A percentile compares a stretch with the other conserved stretches of the same genome.
phyloP scores from a whole-genome alignment of 176 grass and related monocot genomes.

The Saccharum spontaneum region DNA sequence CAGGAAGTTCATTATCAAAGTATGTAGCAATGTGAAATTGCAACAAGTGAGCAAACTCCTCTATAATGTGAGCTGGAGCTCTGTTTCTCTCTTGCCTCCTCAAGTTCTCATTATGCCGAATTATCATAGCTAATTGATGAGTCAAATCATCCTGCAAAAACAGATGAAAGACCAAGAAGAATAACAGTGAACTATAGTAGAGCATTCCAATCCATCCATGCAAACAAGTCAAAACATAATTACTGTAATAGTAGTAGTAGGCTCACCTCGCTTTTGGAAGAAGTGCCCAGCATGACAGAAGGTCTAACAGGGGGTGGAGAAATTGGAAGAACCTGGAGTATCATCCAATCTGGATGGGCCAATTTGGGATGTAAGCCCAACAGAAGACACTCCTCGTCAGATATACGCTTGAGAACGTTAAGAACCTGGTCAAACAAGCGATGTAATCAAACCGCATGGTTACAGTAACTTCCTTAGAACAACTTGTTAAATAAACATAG shows the following conservation, averaged over 20 bases:
- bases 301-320: slow-evolving; percentile 90
- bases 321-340: slow-evolving; percentile 93
- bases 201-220: background rate
- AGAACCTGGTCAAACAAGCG: slow-evolving; percentile 54
- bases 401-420: slow-evolving; percentile 92
- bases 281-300: slow-evolving; percentile 99
- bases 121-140: too few species aligned
- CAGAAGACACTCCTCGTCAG: slow-evolving; percentile 85
- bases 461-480: slow-evolving; percentile 15
- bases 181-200: background rate
- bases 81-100: too few species aligned
- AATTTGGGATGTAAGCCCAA: slow-evolving; percentile 83
- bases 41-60: too few species aligned
- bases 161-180: background rate
- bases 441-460: background rate
- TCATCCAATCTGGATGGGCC: slow-evolving; percentile 97
- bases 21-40: too few species aligned
- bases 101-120: too few species aligned
- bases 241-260: background rate
- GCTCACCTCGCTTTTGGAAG: slow-evolving; percentile 90
- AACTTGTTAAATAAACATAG: background rate
- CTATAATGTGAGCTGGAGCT: too few species aligned
- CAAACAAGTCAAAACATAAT: background rate
- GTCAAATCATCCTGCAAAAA: too few species aligned
- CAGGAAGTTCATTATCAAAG: too few species aligned